A percentile compares a stretch with the other conserved stretches of the same genome.
Conservation (phyloP, 2,329 filamentous ascomycete genomes). For the Diaporthe longicolla region DNA sequence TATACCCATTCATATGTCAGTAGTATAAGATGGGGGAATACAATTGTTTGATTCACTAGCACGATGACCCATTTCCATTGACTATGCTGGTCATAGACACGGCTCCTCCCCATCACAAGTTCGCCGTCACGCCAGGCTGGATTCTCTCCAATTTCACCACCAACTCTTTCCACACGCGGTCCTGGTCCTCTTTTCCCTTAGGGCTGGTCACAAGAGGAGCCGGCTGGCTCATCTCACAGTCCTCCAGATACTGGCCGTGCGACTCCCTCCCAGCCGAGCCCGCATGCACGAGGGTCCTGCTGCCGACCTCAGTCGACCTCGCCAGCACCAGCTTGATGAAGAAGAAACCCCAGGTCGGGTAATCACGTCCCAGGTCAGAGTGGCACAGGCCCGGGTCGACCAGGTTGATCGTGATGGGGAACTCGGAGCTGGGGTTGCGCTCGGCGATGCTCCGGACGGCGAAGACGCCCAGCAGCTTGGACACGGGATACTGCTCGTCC, state of each 20-base stretch:
- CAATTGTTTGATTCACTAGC: too few relatives aligned
- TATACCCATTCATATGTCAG: too few relatives aligned
- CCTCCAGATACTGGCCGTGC: slow-evolving; percentile 52
- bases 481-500: slow-evolving; percentile 49
- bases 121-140: slow-evolving; percentile 6
- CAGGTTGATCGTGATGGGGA: slow-evolving; percentile 52
- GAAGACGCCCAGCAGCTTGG: slow-evolving; percentile 54
- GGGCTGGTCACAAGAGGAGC: not conserved
- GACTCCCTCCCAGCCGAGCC: slow-evolving; percentile 50
- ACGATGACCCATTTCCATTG: too few relatives aligned
- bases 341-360: not conserved
- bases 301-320: slow-evolving; percentile 62
- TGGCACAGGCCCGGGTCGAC: slow-evolving; percentile 51
- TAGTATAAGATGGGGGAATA: too few relatives aligned
- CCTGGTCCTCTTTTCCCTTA: not conserved
- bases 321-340: slow-evolving; percentile 51
- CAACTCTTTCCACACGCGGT: slow-evolving; percentile 13
- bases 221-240: slow-evolving; percentile 49
- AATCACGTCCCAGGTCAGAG: slow-evolving; percentile 43
- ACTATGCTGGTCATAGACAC: too few relatives aligned
- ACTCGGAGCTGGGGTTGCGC: slow-evolving; percentile 29
- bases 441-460: slow-evolving; percentile 49
- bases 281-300: slow-evolving; percentile 50
- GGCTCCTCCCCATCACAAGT: too few relatives aligned
- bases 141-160: slow-evolving; percentile 11